Base-by-base conservation (phyloP, 2,329 filamentous ascomycete species). In the Alternaria ethzedia region DNA sequence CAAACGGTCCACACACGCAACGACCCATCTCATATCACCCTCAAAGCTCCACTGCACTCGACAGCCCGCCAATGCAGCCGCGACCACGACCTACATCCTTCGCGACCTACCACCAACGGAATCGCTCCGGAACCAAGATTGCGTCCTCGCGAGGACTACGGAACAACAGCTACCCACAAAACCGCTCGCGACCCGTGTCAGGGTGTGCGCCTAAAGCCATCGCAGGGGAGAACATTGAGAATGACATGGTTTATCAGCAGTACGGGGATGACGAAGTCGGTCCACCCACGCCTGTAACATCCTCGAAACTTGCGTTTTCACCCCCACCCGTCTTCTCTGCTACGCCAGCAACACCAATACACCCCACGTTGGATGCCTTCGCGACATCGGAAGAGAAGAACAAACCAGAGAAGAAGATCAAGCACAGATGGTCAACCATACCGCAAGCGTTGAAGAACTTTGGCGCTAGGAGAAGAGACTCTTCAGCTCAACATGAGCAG, bases 141-240 rank as follows among this genome's bases (percentile, higher is more conserved):
- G 75, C 74, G 3, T 77, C 75, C 5, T 77, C 74, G 7, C 63
- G 74, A 57, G 72, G 73, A 3, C 57, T 73, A 12, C 65, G 71
- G 46, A 64, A 70, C 6, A 73, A 73, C 52, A 74, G 66, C 58
- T 71, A 70, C 23, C 70, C 72, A 10, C 36, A 23, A 2, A 74
- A 73, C 51, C 70, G 67, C 36, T 72, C 74, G 3, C 67, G 70
- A 1, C 73, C 71, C 13, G 61, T 69, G 20, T 72, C 74, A 8
- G 64, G 57, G 17, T 60, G 58, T 41, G 58, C 61, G 9, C 64
- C 67, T n/a, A 73, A 65, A 41, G 63, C 66, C 13, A 43, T 74
- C 7, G 66, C 69, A 9, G 72, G 70, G 13, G 70, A 75, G 56
- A 56, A 70, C 10, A 72, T 73, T 44, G 71, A 77, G 54, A 65